Conservation (phyloP, 1,139 yeast species). For the Suhomyces wounanorum region DNA sequence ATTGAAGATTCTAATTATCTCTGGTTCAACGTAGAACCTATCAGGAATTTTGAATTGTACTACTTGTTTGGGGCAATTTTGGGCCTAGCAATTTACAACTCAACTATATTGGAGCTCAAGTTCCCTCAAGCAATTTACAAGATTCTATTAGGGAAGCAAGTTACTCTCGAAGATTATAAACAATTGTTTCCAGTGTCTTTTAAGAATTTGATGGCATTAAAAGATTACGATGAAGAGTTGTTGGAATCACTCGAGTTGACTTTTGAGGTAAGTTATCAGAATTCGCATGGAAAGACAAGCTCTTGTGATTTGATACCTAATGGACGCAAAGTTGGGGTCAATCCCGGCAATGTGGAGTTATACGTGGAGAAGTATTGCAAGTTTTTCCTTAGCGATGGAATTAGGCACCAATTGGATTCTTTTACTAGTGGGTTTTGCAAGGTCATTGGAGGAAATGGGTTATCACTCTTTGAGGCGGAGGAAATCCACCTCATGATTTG, state of each 20-base stretch:
- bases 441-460: conserved; percentile 80
- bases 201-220: conserved; percentile 54
- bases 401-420: conserved; percentile 53
- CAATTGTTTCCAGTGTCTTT: conserved; percentile 71
- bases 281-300: conserved; percentile 39
- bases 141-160: conserved; percentile 59
- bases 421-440: conserved; percentile 71
- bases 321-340: conserved; percentile 60
- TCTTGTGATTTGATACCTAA: conserved; percentile 54
- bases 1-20: conserved; percentile 69
- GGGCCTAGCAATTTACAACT: conserved; percentile 89
- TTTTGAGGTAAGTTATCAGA: conserved; percentile 44
- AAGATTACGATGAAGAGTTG: conserved; percentile 41
- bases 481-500: conserved; percentile 79
- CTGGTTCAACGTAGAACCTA: conserved; percentile 68
- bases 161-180: conserved; percentile 62
- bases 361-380: conserved; percentile 66
- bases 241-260: conserved; percentile 32
- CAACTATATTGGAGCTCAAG: conserved; percentile 77
- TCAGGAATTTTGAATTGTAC: conserved; percentile 56
- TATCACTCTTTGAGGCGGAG: conserved; percentile 73
- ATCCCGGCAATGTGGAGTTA: conserved; percentile 51
- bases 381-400: conserved; percentile 59
- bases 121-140: conserved; percentile 80
- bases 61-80: conserved; percentile 80